These are phyloP conservation scores for Botrytis fragariae DNA, from an alignment of 2,329 filamentous ascomycete genomes.

Conservation along the genomic window DNA sequence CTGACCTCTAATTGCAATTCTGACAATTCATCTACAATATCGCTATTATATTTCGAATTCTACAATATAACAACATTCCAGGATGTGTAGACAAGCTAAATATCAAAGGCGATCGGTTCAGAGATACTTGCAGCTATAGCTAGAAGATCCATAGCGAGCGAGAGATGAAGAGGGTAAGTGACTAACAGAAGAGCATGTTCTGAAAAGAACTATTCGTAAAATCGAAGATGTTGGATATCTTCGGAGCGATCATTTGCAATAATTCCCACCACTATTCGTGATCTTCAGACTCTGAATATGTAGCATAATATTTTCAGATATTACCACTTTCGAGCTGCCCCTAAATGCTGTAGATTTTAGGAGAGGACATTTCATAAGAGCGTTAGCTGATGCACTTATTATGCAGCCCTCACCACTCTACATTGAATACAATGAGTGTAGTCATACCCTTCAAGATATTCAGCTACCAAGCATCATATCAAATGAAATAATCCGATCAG, in stretches of 20 bases:
- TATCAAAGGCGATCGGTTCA: neutral
- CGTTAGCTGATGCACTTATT: neutral
- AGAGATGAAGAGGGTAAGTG: neutral
- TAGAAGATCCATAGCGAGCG: conserved; percentile 50
- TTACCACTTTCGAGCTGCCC: neutral
- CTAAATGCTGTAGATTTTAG: neutral
- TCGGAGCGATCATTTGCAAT: neutral
- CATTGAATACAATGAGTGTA: neutral
- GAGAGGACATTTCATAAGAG: neutral
- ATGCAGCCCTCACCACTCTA: neutral
- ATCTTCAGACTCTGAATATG: neutral
- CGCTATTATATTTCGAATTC: neutral
- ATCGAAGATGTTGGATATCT: neutral
- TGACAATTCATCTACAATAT: neutral
- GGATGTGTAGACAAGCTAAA: neutral
- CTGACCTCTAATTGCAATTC: neutral
- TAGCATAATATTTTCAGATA: neutral
- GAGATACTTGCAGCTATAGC: conserved; percentile 34
- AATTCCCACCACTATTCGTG: neutral
- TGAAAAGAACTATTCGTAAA: neutral
- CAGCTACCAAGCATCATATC: neutral
- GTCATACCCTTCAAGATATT: neutral
- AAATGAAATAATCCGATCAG: neutral
- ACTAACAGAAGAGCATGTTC: neutral
- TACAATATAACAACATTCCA: neutral